phyloP scores from a whole-genome alignment of 345 rosid species.

The Boechera stricta region DNA sequence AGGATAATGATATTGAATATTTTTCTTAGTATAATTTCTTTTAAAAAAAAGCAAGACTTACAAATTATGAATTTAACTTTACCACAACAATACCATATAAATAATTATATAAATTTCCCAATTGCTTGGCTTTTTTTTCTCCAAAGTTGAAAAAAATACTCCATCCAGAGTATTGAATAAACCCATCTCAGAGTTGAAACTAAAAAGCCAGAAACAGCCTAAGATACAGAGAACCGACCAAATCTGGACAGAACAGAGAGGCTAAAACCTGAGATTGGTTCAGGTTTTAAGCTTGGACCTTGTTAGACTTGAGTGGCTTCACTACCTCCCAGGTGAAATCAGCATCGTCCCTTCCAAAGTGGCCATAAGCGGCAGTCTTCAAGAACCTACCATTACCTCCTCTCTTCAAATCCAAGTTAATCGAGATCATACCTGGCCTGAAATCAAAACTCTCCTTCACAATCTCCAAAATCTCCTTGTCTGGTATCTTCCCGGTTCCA shows the following conservation, averaged over 20 bases:
- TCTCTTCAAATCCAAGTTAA: conserved; percentile 52
- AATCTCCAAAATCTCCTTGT: conserved; percentile 50
- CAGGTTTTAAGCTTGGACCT: conserved; percentile 48
- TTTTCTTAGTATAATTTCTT: conserved; percentile 14
- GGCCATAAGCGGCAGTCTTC: conserved; percentile 55
- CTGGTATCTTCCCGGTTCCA: conserved; percentile 48
- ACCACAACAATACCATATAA: conserved; percentile 21
- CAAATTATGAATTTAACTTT: conserved; percentile 36
- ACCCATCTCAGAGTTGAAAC: conserved; percentile 31
- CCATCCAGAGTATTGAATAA: neutral
- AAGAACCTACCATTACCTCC: conserved; percentile 55
- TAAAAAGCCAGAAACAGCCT: neutral
- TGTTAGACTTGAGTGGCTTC: conserved; percentile 50
- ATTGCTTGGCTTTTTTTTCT: conserved; percentile 1
- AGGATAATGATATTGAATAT: neutral
- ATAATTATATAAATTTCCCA: conserved; percentile 10
- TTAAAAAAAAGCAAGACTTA: conserved; percentile 28
- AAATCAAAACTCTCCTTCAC: conserved; percentile 52
- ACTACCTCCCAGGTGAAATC: conserved; percentile 57
- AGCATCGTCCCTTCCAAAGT: conserved; percentile 52
- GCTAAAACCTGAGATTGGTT: conserved; percentile 23
- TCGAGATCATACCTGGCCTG: conserved; percentile 52
- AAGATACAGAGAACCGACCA: conserved; percentile 23
- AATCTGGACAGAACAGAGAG: neutral
- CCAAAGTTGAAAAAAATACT: conserved; percentile 16